Conservation (phyloP, 139 green algal genomes). For the Coccomyxa sp. region DNA sequence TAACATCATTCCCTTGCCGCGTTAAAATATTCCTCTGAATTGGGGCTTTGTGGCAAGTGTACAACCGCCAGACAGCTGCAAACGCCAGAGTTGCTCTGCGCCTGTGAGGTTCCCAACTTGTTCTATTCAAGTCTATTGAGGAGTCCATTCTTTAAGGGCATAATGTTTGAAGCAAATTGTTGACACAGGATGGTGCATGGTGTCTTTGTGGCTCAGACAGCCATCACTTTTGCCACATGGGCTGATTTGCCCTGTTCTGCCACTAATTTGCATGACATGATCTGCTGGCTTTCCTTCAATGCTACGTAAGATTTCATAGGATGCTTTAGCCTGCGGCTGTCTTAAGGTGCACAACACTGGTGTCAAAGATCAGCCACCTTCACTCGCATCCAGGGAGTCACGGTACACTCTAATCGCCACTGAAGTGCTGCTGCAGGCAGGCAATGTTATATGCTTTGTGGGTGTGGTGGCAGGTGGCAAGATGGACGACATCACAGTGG, state of each 20-base stretch:
- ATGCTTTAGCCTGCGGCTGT: no score
- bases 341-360: no score
- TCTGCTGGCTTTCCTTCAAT: no score
- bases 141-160: background rate
- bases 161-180: background rate
- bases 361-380: no score
- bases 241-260: no score
- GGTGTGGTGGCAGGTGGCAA: constrained; percentile 40
- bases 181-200: no score
- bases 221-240: no score
- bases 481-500: constrained; percentile 77
- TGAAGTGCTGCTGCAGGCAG: background rate
- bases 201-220: no score
- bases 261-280: no score
- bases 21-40: background rate
- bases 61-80: background rate
- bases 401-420: no score
- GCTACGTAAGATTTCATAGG: no score
- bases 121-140: background rate
- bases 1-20: background rate
- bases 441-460: background rate
- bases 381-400: no score
- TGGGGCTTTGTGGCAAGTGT: background rate
- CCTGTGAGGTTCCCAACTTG: background rate
- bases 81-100: background rate